Evolutionary conservation across 306 rosid species (phyloP).

Genomic region (Senna siamea): DNA sequence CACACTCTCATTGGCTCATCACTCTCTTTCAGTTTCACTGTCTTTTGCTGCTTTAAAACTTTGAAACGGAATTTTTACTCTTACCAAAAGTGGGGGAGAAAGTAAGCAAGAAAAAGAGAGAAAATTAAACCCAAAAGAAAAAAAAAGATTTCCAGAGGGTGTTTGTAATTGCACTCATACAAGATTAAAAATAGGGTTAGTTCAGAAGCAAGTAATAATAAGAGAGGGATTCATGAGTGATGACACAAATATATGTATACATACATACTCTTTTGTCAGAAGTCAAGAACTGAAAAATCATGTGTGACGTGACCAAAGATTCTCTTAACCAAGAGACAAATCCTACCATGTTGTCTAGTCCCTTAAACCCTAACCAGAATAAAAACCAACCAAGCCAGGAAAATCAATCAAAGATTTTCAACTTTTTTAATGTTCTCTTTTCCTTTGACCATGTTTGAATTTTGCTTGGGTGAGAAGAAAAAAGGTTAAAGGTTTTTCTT

Average conservation of each 20-base stretch:
- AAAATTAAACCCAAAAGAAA: background rate
- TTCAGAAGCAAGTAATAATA: background rate
- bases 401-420: background rate
- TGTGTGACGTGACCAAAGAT: constrained; percentile 82
- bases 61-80: constrained; percentile 21
- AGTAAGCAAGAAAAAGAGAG: too few species aligned
- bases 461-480: constrained; percentile 12
- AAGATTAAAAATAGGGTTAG: too few species aligned
- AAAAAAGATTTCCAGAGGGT: too few species aligned
- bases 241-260: too few species aligned
- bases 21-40: constrained; percentile 38
- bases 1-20: constrained; percentile 47
- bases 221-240: background rate
- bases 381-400: constrained; percentile 16
- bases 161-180: too few species aligned
- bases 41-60: constrained; percentile 28
- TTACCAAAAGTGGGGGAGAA: too few species aligned
- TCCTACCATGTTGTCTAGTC: constrained; percentile 25
- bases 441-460: constrained; percentile 18
- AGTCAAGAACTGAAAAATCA: constrained; percentile 55
- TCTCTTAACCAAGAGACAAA: constrained; percentile 45
- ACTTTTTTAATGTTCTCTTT: constrained; percentile 1
- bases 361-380: constrained; percentile 59
- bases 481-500: background rate
- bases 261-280: constrained; percentile 48